These are phyloP conservation scores for Colletotrichum sp. DNA, from an alignment of 2,329 filamentous ascomycete species.

Conservation along the genomic window DNA sequence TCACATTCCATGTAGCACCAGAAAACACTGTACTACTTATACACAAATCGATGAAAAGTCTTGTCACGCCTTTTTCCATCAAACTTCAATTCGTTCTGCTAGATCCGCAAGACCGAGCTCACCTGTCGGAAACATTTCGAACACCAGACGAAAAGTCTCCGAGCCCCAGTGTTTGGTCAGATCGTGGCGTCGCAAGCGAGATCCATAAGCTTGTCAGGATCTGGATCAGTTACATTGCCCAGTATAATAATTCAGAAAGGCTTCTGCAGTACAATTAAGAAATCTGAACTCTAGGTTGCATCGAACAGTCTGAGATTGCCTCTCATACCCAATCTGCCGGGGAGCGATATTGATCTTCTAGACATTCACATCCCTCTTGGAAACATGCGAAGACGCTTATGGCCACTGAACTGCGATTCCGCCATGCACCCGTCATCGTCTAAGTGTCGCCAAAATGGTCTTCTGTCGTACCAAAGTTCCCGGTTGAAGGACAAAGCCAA, in stretches of 20 bases:
- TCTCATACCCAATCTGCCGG: neutral
- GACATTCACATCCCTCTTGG: neutral
- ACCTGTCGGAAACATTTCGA: neutral
- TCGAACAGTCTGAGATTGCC: neutral
- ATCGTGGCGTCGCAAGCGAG: neutral
- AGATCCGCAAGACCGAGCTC: neutral
- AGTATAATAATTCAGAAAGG: neutral
- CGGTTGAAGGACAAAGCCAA: neutral
- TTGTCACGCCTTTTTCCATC: neutral
- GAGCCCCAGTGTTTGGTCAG: neutral
- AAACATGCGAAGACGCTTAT: neutral
- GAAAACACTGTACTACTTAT: neutral
- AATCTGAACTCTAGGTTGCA: accelerated
- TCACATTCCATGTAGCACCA: neutral
- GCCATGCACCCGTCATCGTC: neutral
- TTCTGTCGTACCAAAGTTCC: neutral
- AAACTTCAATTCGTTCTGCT: neutral
- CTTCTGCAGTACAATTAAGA: accelerated
- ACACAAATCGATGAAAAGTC: neutral
- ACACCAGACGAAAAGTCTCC: neutral
- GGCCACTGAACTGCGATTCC: neutral
- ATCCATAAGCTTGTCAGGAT: neutral
- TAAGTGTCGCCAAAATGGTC: neutral
- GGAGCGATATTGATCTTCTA: neutral
- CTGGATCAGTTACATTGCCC: accelerated